Conservation (phyloP, 2,329 filamentous ascomycete genomes). For the Aspergillus carbonarius region DNA sequence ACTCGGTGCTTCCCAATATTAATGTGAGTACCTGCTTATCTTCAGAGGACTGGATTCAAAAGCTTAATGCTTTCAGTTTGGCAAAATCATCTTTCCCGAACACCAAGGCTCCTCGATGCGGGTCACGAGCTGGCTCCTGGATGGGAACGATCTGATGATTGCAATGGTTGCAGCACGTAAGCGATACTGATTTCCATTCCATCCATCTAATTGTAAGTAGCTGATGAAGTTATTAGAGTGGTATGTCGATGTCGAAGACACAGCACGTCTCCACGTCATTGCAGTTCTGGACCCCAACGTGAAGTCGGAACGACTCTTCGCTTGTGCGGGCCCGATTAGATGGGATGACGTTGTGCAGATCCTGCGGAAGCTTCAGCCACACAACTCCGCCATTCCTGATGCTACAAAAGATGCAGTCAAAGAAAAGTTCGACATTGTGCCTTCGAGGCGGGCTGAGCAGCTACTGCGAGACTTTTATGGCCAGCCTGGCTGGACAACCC, state of each 20-base stretch:
- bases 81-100: no score
- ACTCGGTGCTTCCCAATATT: conserved; percentile 37
- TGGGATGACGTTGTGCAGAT: conserved; percentile 44
- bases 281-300: conserved; percentile 50
- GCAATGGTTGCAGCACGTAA: no score
- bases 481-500: conserved; percentile 20
- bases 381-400: conserved; percentile 26
- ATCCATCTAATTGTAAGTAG: no score
- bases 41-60: no score
- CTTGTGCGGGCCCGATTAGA: conserved; percentile 49
- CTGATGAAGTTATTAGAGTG: no score
- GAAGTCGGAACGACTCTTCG: conserved; percentile 54
- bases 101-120: no score
- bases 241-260: conserved; percentile 49
- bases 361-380: conserved; percentile 28
- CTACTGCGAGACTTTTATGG: conserved; percentile 31
- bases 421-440: conserved; percentile 27
- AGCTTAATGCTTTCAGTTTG: no score
- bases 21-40: conserved; percentile 21
- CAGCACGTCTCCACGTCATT: conserved; percentile 54
- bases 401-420: conserved; percentile 23
- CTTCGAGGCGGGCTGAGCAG: conserved; percentile 25
- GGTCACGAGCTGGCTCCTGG: no score
- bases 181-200: no score
- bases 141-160: no score